Base-by-base conservation (phyloP, 2,329 filamentous ascomycete species). In the Aspergillus melleus region DNA sequence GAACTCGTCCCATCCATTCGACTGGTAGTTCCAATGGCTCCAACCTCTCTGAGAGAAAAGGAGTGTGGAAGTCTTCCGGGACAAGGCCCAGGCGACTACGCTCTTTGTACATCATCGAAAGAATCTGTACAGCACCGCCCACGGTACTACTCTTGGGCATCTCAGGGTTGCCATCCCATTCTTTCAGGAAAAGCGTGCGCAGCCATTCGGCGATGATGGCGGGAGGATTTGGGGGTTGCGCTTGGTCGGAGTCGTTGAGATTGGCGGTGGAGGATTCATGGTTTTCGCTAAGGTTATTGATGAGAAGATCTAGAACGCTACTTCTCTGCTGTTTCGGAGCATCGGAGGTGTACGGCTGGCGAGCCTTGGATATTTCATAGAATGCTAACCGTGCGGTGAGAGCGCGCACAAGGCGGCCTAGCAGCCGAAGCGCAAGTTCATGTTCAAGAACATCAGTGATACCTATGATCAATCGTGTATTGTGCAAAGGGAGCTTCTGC, bases 151-250 rank as follows among this genome's bases (percentile, higher is more conserved):
- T 88, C 57, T 85, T 87, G 2, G 86, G 80, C 54, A 96, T 84
- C 49, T 88, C 84, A 1, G 90, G 84, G 57, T 85, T 85, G 0
- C 91, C 90, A 69, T 94, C 85, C 93, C 93, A 97, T 62, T 91
- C 87, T 57, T 88, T 86, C 49, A 96, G 77, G 69, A 96, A 84
- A 1, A 95, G 83, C 0, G 88, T 87, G 60, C 90, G 72, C 32
- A 80, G 68, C 77, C 77, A 80, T 60, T 80, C 77, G 20, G 78
- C 68, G 29, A 78, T 73, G 14, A 79, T 62, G 14, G 73, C 71
- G 9, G 73, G 64, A 5, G 72, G 64, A 32, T 67, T 70, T 16
- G 70, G 66, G 8, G 63, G 61, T n/a, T 64, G 66, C 24, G 50
- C 36, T 16, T 61, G 57, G 26, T 59, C 47, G 30, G 49, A 14